Evolutionary conservation across 257 asterid species (phyloP), one percentile per base, ranked within the genome.

Genomic region (Cruciata laevipes): DNA sequence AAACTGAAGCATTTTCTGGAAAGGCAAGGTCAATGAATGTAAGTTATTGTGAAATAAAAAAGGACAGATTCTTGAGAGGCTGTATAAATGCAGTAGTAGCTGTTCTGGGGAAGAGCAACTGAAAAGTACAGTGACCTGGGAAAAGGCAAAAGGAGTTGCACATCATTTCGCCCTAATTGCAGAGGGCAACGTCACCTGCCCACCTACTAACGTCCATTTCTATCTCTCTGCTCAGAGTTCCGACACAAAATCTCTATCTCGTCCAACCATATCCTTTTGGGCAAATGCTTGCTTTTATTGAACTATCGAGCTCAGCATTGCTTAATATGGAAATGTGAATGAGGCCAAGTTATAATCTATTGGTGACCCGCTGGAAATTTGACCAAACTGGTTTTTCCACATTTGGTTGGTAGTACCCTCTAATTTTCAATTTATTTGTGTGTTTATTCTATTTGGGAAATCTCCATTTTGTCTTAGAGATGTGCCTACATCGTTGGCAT

Each of bases 101-200:
- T 21, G 59, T 18, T 18, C 24, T 53, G 23, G 59, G 59, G 27
- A n/a, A n/a, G 25, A 13, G 59, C 27, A 21, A 47, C 53, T 20
- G 59, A 18, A 27, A 53, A 53, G 59, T 53, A 53, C 24, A 18
- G 60, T 20, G 60, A 30, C 32, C 35, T 65, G 69, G 55, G 21
- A 20, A 56, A 56, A 23, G 33, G 32, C 61, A 38, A 44, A 65
- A 23, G 38, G 38, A 25, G 23, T 31, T 60, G 10, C 68, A 31
- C 44, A 69, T 61, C 61, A 12, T 69, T 61, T 44, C 68, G 18
- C 20, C 63, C 73, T 30, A 69, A 60, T 69, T 60, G 33, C 67
- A n/a, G 23, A 11, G 14, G 58, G 60, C 9, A 13, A 3, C 47
- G 30, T 40, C 47, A 5, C 3, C 73, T 64, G 6, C 61, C 61